Percentiles rank a stretch among this genome's conserved stretches.
phyloP scores from a whole-genome alignment of 139 green algal species.

The Tetradesmus obliquus region DNA sequence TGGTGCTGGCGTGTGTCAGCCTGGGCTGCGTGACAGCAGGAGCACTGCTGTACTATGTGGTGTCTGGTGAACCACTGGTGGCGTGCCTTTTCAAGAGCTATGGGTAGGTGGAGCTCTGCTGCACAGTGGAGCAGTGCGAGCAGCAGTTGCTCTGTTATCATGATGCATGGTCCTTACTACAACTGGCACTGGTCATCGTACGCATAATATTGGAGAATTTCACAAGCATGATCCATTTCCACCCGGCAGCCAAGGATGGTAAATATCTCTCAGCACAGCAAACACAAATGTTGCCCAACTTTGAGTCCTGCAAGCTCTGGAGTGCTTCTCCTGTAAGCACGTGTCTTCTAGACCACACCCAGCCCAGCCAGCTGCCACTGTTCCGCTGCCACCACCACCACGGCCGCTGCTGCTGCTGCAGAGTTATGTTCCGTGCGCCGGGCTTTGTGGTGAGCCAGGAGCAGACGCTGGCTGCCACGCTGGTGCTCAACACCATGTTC shows the following conservation, averaged over 20 bases:
- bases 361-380: not conserved
- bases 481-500: slow-evolving; percentile 46
- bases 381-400: not conserved
- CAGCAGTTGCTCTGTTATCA: not conserved
- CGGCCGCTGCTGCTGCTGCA: not conserved
- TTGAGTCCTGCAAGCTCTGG: too few relatives aligned
- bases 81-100: slow-evolving; percentile 28
- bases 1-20: not conserved
- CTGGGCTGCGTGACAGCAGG: not conserved
- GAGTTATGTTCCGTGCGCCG: slow-evolving; percentile 39
- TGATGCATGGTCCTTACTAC: not conserved
- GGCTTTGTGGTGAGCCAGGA: slow-evolving; percentile 28
- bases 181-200: too few relatives aligned
- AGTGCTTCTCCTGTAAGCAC: too few relatives aligned
- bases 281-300: too few relatives aligned
- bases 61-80: not conserved
- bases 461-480: not conserved
- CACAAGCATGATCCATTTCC: too few relatives aligned
- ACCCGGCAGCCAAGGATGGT: too few relatives aligned
- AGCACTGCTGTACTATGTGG: not conserved
- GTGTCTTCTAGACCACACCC: not conserved
- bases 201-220: too few relatives aligned
- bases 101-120: not conserved
- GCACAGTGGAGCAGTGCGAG: not conserved
- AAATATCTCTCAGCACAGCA: too few relatives aligned